These are phyloP conservation scores for Ustilago tritici DNA, from an alignment of 1,284 basidiomycete species.

Conservation along the genomic window DNA sequence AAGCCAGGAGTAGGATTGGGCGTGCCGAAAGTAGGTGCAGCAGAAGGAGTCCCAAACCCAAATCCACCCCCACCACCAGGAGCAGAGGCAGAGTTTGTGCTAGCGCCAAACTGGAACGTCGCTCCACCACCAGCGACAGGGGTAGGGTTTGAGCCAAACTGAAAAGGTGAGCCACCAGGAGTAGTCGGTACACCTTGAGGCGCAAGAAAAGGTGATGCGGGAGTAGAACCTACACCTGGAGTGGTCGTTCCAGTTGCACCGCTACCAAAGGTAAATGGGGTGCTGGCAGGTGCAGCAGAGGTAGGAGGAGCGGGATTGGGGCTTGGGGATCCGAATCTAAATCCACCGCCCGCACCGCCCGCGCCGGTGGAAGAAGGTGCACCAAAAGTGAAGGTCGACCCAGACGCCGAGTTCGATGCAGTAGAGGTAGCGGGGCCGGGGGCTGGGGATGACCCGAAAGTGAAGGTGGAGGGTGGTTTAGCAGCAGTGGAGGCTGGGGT, in stretches of 20 bases:
- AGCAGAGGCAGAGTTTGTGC: constrained; percentile 6
- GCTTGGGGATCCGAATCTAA: constrained; percentile 38
- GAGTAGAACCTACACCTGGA: constrained; percentile 26
- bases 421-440: constrained; percentile 5
- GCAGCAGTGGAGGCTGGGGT: not conserved
- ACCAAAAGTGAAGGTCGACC: constrained; percentile 32
- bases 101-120: constrained; percentile 29
- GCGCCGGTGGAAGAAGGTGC: not conserved
- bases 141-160: constrained; percentile 7
- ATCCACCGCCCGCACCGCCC: constrained; percentile 14
- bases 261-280: constrained; percentile 32
- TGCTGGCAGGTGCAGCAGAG: constrained; percentile 8
- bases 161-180: constrained; percentile 28
- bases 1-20: not conserved
- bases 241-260: constrained; percentile 13
- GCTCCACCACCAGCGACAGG: not conserved
- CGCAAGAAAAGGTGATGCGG: constrained; percentile 30
- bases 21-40: constrained; percentile 7
- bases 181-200: constrained; percentile 28
- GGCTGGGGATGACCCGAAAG: constrained; percentile 19
- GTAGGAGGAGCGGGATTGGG: constrained; percentile 25
- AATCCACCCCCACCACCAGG: not conserved
- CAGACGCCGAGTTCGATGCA: too few species aligned
- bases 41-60: not conserved
- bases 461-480: constrained; percentile 18